phyloP scores from a whole-genome alignment of 768 basidiomycete genomes.

The Sporobolomyces pararoseus region DNA sequence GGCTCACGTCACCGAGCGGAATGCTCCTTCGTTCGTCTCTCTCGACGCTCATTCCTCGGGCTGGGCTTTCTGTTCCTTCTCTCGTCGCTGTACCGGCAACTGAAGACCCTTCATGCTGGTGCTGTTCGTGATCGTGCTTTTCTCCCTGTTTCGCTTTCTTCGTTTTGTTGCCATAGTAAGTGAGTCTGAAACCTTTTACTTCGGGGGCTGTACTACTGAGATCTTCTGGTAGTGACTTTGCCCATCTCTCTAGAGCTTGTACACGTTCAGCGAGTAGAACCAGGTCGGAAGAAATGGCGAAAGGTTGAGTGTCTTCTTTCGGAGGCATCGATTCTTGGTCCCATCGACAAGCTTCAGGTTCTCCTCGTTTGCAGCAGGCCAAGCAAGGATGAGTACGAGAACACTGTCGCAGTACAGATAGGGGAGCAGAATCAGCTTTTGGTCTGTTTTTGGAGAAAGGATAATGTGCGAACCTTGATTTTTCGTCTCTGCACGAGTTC shows the following conservation, averaged over 20 bases:
- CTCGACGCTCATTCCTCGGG: constrained; percentile 3
- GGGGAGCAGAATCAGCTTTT: not conserved
- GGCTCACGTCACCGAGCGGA: not conserved
- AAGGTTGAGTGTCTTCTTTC: constrained; percentile 29
- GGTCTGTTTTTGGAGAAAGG: no score
- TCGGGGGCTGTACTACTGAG: not conserved
- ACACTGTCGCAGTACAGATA: not conserved
- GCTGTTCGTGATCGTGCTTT: not conserved
- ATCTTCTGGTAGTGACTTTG: not conserved
- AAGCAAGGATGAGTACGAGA: constrained; percentile 14
- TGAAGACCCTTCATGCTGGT: constrained; percentile 2
- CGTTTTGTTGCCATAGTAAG: constrained; percentile 13
- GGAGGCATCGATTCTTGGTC: not conserved
- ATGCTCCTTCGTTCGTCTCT: constrained; percentile 1
- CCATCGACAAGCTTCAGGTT: constrained; percentile 18
- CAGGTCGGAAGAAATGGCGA: constrained; percentile 35
- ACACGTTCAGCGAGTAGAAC: constrained; percentile 27
- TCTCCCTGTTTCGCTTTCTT: constrained; percentile 1
- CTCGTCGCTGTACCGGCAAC: not conserved
- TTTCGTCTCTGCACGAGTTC: constrained; percentile 36
- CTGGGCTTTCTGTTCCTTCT: constrained; percentile 8
- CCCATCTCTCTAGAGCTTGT: constrained; percentile 34
- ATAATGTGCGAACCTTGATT: constrained; percentile 23
- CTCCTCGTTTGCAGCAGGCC: constrained; percentile 33
- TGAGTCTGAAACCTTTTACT: not conserved